Evolutionary conservation across 306 rosid species (phyloP).

Genomic region (Ziziphus jujuba): DNA sequence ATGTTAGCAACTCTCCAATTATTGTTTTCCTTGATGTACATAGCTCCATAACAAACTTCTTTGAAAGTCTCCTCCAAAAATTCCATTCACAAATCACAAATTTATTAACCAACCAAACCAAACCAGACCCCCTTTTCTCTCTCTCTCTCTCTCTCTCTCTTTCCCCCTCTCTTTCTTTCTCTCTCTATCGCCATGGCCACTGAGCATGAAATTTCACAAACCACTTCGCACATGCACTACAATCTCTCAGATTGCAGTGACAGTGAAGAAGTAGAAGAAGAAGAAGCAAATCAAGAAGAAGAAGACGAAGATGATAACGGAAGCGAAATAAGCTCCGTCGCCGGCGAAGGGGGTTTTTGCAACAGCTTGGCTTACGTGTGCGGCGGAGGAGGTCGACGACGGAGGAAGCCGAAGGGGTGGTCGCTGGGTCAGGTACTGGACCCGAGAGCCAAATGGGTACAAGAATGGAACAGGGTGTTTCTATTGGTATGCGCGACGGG

Average conservation of each 20-base stretch:
- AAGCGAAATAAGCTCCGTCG: background rate
- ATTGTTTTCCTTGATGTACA: constrained; percentile 24
- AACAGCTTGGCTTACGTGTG: background rate
- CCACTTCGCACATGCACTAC: constrained; percentile 30
- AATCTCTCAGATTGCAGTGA: constrained; percentile 28
- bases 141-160: background rate
- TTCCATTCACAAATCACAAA: too few relatives aligned
- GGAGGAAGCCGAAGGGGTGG: constrained; percentile 20
- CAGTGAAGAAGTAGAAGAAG: background rate
- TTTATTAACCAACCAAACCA: background rate
- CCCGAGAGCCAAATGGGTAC: constrained; percentile 64
- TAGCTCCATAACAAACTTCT: background rate
- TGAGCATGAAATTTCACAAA: constrained; percentile 37
- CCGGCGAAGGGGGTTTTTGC: background rate
- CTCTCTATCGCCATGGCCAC: constrained; percentile 43
- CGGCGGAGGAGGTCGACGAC: too few relatives aligned
- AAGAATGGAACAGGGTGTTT: constrained; percentile 85
- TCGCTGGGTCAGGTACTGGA: constrained; percentile 38
- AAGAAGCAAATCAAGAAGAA: background rate
- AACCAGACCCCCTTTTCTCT: too few relatives aligned
- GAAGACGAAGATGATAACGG: background rate
- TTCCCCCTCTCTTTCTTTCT: background rate
- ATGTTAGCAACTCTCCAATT: constrained; percentile 36
- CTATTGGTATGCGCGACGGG: constrained; percentile 67
- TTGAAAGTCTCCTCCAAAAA: too few relatives aligned